Evolutionary conservation across 768 basidiomycete species (phyloP), one percentile per base, ranked within the genome.

Genomic region (Boletus insuetus): DNA sequence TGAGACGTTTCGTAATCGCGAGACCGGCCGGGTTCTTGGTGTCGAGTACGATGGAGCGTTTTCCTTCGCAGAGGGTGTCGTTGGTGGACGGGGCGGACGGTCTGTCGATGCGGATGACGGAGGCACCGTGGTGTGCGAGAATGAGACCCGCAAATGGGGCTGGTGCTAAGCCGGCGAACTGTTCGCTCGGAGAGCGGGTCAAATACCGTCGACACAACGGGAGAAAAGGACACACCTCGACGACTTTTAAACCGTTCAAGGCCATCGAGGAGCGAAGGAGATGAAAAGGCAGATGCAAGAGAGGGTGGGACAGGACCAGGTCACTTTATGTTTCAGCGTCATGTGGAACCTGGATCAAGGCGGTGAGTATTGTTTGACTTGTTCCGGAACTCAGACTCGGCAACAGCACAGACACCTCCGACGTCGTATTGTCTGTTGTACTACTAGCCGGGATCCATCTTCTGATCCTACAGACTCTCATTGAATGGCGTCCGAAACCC

Each of bases 151-250:
- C 83, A 60, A 89, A 92, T 0, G 91, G 90, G 1, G 82, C 90
- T 1, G 91, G 91, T 4, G 90, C 91, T 26, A 93, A 77, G 31
- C 90, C 91, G 26, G 85, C 90, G 64, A 92, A 90, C 87, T 92
- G 59, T 11, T 22, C n/a, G n/a, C n/a, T n/a, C 17, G 29, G 14
- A 12, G 2, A 11, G 19, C 34, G 11, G 34, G 12, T 34, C 11
- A 34, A 34, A 24, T 13, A 11, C 4, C 12, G 6, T 12, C 34
- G 12, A 34, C 34, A 13, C 34, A 1, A n/a, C 14, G 38, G n/a
- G 38, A 34, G n/a, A 35, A 12, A 16, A 35, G 38, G 38, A 17
- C 38, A 17, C 22, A 73, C 82, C 73, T 83, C 82, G 54, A 82
- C 68, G 35, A 82, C 80, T 55, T 80, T 80, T 49, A 82, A 49